Evolutionary conservation across 306 rosid genomes (phyloP).

Genomic region (Cicer cuneatum): DNA sequence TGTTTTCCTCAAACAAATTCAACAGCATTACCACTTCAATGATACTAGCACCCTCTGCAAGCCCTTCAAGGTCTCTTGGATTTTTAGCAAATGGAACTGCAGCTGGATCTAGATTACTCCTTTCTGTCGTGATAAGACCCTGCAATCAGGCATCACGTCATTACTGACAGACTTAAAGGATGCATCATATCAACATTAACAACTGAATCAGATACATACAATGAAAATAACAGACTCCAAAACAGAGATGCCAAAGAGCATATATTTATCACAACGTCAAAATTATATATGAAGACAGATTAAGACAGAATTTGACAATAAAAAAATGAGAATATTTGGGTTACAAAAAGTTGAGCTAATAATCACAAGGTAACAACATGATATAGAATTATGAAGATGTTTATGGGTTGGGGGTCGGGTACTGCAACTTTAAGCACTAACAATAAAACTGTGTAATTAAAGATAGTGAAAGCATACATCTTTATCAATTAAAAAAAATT

Average conservation of each 20-base stretch:
- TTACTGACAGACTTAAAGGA: conserved; percentile 23
- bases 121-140: conserved; percentile 93
- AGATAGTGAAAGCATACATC: conserved; percentile 60
- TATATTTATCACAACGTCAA: conserved; percentile 1
- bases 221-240: conserved; percentile 24
- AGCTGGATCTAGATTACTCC: conserved; percentile 78
- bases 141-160: conserved; percentile 47
- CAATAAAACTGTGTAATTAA: conserved; percentile 10
- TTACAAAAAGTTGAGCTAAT: conserved; percentile 20
- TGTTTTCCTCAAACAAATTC: conserved; percentile 35
- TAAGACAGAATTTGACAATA: conserved; percentile 17
- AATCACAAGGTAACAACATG: conserved; percentile 19
- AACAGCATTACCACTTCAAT: conserved; percentile 83
- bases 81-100: conserved; percentile 93
- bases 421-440: conserved; percentile 31
- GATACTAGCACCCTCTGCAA: conserved; percentile 83
- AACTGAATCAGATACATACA: conserved; percentile 15
- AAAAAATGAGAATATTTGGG: conserved; percentile 7
- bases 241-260: conserved; percentile 28
- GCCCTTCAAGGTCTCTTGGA: conserved; percentile 71
- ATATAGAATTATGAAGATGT: conserved; percentile 8
- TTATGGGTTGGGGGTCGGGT: conserved; percentile 3
- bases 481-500: conserved; percentile 82
- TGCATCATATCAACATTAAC: conserved; percentile 22
- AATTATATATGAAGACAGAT: conserved; percentile 27